Percentiles rank a stretch among this genome's conserved stretches.
Conservation (phyloP, 2,329 filamentous ascomycete species). For the Sordariomycetes sp. region DNA sequence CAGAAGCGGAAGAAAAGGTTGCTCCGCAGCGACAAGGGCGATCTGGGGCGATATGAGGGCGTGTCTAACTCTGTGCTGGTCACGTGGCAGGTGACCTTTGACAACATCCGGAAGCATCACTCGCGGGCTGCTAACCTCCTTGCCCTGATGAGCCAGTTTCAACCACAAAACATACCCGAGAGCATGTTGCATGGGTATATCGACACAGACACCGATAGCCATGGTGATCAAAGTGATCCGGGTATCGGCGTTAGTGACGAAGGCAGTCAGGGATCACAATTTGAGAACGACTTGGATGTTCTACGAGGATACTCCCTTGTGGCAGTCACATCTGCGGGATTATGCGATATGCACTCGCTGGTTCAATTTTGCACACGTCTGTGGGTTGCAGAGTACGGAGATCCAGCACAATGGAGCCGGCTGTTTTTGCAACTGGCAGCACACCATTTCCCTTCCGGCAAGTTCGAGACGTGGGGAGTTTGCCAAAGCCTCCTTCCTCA, state of each 20-base stretch:
- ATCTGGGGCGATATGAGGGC: constrained; percentile 7
- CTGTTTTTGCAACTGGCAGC: constrained; percentile 6
- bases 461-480: constrained; percentile 6
- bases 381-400: constrained; percentile 10
- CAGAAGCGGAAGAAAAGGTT: constrained; percentile 10
- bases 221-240: not conserved
- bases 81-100: constrained; percentile 19
- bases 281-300: constrained; percentile 8
- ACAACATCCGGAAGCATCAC: constrained; percentile 19
- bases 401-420: constrained; percentile 3
- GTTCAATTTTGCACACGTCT: constrained; percentile 12
- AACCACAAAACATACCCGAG: constrained; percentile 28
- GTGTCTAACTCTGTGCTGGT: constrained; percentile 14
- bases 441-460: constrained; percentile 7
- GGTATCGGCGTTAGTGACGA: not conserved
- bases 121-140: constrained; percentile 28
- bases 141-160: constrained; percentile 35
- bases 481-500: constrained; percentile 9
- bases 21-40: constrained; percentile 7
- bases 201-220: not conserved
- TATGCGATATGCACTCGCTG: constrained; percentile 11
- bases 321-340: not conserved
- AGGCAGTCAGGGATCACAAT: not conserved
- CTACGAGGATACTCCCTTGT: constrained; percentile 11
- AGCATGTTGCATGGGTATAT: constrained; percentile 8